A percentile compares a stretch with the other conserved stretches of the same genome.
phyloP scores from a whole-genome alignment of 106 monocot genomes.

The Gastrodia elata region DNA sequence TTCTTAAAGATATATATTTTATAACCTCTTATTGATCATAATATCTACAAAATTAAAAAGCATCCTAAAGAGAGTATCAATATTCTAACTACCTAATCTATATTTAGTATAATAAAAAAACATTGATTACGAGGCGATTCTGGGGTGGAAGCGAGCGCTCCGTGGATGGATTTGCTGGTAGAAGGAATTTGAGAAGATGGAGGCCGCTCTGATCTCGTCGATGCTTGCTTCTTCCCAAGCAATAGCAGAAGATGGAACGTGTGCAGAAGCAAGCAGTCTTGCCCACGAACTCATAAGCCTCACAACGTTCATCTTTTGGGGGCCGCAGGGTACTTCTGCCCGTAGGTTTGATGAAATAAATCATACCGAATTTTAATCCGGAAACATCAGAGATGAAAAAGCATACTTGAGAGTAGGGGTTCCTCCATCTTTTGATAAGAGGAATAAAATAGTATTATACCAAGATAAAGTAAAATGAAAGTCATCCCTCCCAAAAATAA shows the following conservation, averaged over 20 bases:
- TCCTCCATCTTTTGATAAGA: background rate
- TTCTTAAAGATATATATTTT: no score
- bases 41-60: no score
- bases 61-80: no score
- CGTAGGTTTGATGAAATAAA: background rate
- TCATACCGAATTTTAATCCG: background rate
- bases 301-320: conserved; percentile 22
- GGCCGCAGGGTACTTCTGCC: background rate
- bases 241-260: conserved; percentile 7
- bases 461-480: no score
- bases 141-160: conserved; percentile 31
- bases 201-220: conserved; percentile 50
- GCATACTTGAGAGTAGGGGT: conserved; percentile 5
- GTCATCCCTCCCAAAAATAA: no score
- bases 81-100: no score
- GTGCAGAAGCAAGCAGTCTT: conserved; percentile 33
- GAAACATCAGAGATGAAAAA: background rate
- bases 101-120: background rate
- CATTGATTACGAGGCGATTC: conserved; percentile 24
- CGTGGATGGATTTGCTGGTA: conserved; percentile 44
- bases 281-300: conserved; percentile 38
- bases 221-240: conserved; percentile 31
- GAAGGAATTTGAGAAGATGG: conserved; percentile 26
- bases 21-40: no score
- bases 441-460: no score